phyloP scores from a whole-genome alignment of 495 filamentous ascomycete genomes.

The Glutinoglossum americanum region DNA sequence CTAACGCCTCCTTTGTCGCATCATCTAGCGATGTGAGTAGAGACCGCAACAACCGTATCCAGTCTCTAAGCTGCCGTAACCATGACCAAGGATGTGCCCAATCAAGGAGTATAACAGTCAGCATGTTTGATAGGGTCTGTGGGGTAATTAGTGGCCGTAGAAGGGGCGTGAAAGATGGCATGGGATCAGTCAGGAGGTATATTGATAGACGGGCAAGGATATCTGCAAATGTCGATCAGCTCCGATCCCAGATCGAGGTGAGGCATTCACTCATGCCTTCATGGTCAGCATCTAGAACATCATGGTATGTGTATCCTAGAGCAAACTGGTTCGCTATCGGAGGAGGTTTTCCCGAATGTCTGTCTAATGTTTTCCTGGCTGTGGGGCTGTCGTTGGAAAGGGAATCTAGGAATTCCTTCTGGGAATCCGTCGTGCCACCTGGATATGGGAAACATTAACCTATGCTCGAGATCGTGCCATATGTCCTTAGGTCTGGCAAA shows the following conservation, averaged over 20 bases:
- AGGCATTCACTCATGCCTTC: constrained; percentile 36
- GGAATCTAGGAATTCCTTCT: constrained; percentile 74
- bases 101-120: constrained; percentile 74
- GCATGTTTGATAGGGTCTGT: constrained; percentile 64
- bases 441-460: neutral
- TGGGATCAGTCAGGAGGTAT: constrained; percentile 69
- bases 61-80: constrained; percentile 68
- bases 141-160: constrained; percentile 71
- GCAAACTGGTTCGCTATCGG: constrained; percentile 86
- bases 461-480: neutral
- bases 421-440: constrained; percentile 78
- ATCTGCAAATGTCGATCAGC: constrained; percentile 26
- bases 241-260: neutral
- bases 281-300: constrained; percentile 85
- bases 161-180: constrained; percentile 61
- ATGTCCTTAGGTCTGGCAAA: constrained; percentile 17
- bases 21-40: constrained; percentile 53
- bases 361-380: constrained; percentile 28
- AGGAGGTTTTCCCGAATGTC: constrained; percentile 17
- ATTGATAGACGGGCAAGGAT: constrained; percentile 74
- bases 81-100: constrained; percentile 89
- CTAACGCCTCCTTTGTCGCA: constrained; percentile 59
- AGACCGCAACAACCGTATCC: constrained; percentile 60
- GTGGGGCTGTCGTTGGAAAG: constrained; percentile 40
- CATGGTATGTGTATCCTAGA: constrained; percentile 84